These are phyloP conservation scores for Litchi chinensis DNA, from an alignment of 345 rosid species.

Conservation along the genomic window DNA sequence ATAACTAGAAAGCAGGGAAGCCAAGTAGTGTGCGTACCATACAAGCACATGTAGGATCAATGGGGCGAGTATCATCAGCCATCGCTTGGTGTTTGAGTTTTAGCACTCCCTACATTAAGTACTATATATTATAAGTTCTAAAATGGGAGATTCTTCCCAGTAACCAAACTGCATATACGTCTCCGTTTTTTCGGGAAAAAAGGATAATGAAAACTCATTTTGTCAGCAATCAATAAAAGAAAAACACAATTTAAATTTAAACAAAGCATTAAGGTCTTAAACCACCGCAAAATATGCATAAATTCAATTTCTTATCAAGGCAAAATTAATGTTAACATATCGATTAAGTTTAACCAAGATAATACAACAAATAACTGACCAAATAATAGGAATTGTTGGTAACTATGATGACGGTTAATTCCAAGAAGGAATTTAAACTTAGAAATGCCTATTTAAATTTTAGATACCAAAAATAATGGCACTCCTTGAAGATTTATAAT, in stretches of 20 bases:
- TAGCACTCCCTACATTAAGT: conserved; percentile 60
- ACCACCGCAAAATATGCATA: neutral
- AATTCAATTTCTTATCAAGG: neutral
- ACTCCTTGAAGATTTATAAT: neutral
- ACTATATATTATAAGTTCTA: conserved; percentile 8
- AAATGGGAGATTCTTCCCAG: neutral
- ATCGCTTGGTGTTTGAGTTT: conserved; percentile 69
- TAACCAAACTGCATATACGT: neutral
- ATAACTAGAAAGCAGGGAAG: neutral
- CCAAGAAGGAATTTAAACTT: neutral
- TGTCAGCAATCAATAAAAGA: neutral
- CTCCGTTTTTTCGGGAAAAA: neutral
- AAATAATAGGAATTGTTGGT: neutral
- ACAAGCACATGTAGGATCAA: conserved; percentile 72
- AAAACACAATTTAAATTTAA: neutral
- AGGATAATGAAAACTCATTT: neutral
- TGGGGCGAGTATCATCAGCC: conserved; percentile 65
- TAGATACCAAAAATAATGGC: neutral
- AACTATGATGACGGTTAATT: neutral
- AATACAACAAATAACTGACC: neutral
- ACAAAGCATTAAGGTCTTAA: neutral
- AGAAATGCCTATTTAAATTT: neutral
- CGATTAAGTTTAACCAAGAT: neutral
- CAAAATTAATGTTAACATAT: neutral
- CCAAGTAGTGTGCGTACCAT: conserved; percentile 47